Base-by-base conservation (phyloP, 176 grass and related monocot genomes). In the Bolboschoenus planiculmis region DNA sequence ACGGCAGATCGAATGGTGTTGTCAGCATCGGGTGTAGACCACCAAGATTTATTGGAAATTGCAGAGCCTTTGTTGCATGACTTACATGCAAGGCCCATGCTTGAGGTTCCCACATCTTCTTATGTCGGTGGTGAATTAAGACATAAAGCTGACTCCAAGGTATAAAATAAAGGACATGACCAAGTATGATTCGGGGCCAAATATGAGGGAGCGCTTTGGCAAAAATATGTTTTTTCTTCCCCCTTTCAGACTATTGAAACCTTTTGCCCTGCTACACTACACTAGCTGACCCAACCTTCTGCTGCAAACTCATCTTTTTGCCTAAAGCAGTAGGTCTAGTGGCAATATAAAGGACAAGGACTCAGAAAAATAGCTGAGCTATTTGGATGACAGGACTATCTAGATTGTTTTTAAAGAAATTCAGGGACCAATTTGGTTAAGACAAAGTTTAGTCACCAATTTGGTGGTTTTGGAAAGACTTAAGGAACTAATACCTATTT, bases 61-160 rank as follows among this genome's bases (percentile, higher is more conserved):
- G 89, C 87, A 63, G 90, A 95, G 59, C 86, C 86, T 86, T 79
- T 98, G 35, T 86, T 98, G 21, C 83, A 57, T 46, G 92, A 98
- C 91, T 87, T 88, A 90, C 83, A 87, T 68, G 89, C 82, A 85
- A 87, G 89, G 4, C 68, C 62, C 50, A 34, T 53, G 37, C 44
- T 87, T 47, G 87, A 95, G 67, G 90, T 59, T 30, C 92, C 95
- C 72, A 84, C 84, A 46, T 98, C 92, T 85, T 86, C 82, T 23
- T 98, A 98, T 83, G 79, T 82, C 20, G 95, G 95, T 66, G 95
- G 95, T 39, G 90, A 98, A 85, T 89, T 86, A 79, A 93, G 92
- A 83, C 76, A 85, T 36, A 79, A 27, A 83, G 60, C 81, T 76
- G 85, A 93, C 18, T 93, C 92, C 40, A 90, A 98, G 63, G 90